A percentile compares a stretch with the other conserved stretches of the same genome.
phyloP scores from a whole-genome alignment of 1,284 basidiomycete species.

The Rhizoctonia solani region DNA sequence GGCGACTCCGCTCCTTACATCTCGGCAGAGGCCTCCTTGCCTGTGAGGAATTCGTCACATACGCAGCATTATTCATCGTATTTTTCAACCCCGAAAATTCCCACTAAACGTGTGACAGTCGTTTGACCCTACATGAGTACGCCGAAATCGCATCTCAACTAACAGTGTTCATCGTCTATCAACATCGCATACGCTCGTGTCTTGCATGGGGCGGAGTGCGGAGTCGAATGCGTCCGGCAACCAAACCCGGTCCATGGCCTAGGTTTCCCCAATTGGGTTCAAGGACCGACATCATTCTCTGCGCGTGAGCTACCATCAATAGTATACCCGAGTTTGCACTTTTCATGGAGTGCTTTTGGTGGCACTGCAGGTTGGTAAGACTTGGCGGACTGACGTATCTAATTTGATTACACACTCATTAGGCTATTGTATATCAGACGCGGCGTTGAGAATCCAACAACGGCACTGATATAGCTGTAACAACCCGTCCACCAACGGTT shows the following conservation, averaged over 20 bases:
- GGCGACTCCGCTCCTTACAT: neutral
- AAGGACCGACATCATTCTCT: conserved; percentile 12
- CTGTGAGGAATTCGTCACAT: too few relatives aligned
- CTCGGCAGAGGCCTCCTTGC: neutral
- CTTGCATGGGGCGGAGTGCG: conserved; percentile 8
- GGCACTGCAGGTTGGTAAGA: neutral
- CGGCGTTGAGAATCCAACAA: conserved; percentile 7
- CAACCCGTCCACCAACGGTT: neutral
- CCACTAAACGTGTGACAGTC: neutral
- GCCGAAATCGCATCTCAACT: neutral
- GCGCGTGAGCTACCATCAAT: conserved; percentile 21
- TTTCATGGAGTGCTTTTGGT: conserved; percentile 13
- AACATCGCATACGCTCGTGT: neutral
- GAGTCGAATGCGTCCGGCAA: conserved; percentile 25
- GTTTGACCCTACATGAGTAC: neutral
- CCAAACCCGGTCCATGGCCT: conserved; percentile 19
- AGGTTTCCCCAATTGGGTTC: conserved; percentile 9
- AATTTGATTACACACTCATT: neutral
- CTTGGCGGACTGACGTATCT: neutral
- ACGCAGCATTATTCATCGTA: neutral
- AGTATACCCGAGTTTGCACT: conserved; percentile 8
- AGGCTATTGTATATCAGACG: conserved; percentile 7
- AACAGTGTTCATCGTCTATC: conserved; percentile 1
- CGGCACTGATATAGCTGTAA: conserved; percentile 17
- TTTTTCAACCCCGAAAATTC: neutral